Evolutionary conservation across 1,139 yeast genomes (phyloP), one percentile per base, ranked within the genome.

Genomic region (Taphrina communis): DNA sequence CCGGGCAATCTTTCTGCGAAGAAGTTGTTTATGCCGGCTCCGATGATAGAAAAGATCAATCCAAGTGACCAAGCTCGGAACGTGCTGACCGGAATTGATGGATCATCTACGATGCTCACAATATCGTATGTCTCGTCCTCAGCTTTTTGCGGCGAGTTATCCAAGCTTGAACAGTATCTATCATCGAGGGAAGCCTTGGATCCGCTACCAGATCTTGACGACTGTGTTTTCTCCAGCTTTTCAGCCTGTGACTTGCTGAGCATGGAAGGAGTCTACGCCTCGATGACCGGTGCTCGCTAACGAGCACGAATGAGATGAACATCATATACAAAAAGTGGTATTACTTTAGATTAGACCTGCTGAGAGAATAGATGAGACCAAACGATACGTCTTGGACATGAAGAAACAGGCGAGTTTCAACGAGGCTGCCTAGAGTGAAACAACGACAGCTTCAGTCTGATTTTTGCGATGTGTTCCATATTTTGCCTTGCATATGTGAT

Each of bases 81-180:
- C 36, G 90, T 87, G 73, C 84, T 85, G 74, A 86, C 89, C 0
- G 86, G 87, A 41, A 85, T 73, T 0, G 79, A 70, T 1, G 82
- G 80, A 75, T 86, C 88, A 75, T 87, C 90, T 38, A 81, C 78
- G 51, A 86, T 82, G 1, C 89, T 88, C 51, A 87, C 89, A 3
- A 89, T 83, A 6, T 89, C 89, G 74, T 90, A 82, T 36, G 48
- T 17, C 48, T 44, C 17, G n/a, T 14, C 48, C 8, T 44, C 48
- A 7, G 8, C 19, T 4, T 12, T 44, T 12, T 44, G 48, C n/a
- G 19, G 8, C 19, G n/a, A 12, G 5, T 44, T n/a, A 7, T 44
- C 19, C 17, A 44, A 12, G n/a, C 8, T 14, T n/a, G 48, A 44
- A n/a, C 8, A 7, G 19, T 14, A 44, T 12, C 48, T 44, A 19